Conservation (phyloP, 176 grass and related monocot genomes). For the Hsuehochloa calcarea region DNA sequence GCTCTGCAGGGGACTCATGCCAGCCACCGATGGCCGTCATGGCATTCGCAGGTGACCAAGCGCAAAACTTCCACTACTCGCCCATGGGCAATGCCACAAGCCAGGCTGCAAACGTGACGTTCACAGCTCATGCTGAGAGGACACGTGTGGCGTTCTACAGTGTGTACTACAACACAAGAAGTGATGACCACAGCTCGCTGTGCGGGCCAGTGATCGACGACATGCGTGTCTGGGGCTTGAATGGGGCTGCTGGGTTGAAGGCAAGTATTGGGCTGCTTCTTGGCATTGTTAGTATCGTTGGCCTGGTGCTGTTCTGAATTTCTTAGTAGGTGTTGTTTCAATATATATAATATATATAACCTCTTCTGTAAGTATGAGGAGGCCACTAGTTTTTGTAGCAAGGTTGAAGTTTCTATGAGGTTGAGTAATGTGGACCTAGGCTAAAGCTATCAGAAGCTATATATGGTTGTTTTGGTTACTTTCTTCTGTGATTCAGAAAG, state of each 20-base stretch:
- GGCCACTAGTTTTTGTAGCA: constrained; percentile 49
- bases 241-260: constrained; percentile 43
- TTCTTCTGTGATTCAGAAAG: constrained; percentile 32
- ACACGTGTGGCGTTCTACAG: constrained; percentile 88
- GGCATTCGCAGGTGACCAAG: constrained; percentile 87
- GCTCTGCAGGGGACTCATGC: constrained; percentile 70
- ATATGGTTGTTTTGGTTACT: constrained; percentile 39
- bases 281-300: constrained; percentile 32
- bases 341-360: constrained; percentile 29
- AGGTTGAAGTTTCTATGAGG: constrained; percentile 28
- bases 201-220: constrained; percentile 83
- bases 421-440: constrained; percentile 42
- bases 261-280: constrained; percentile 38
- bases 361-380: constrained; percentile 29
- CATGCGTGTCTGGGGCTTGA: constrained; percentile 64
- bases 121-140: constrained; percentile 71
- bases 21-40: constrained; percentile 84
- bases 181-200: constrained; percentile 75
- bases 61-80: constrained; percentile 89
- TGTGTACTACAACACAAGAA: constrained; percentile 88
- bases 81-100: constrained; percentile 71
- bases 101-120: constrained; percentile 60
- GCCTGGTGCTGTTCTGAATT: constrained; percentile 49
- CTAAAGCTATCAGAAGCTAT: constrained; percentile 33
- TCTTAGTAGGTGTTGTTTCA: background rate